Evolutionary conservation across 768 basidiomycete genomes (phyloP), one percentile per base, ranked within the genome.

Genomic region (Candolleomyces efflorescens): DNA sequence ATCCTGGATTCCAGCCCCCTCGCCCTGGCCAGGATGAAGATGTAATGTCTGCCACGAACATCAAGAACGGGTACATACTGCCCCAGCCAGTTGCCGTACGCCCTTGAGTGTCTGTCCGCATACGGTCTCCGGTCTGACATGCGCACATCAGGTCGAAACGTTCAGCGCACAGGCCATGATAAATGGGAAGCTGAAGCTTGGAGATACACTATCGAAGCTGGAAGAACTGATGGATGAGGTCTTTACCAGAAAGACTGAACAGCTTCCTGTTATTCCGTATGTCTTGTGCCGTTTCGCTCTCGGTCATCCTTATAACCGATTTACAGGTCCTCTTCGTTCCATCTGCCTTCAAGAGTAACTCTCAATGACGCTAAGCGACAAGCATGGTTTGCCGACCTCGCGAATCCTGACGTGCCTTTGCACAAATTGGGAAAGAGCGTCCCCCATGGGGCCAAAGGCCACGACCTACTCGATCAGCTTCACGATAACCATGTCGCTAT

Each of bases 361-460:
- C 73, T 89, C 12, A 92, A 88, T 53, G 90, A 92, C 62, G 73
- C 84, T 5, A 90, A 89, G 67, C 79, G 88, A n/a, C 81, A 86
- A 56, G 77, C 86, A 6, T 94, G 92, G 92, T 90, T 92, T 65
- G 80, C 83, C 7, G 90, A 92, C 65, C 80, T 94, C 11, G 90
- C 92, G 12, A 83, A 93, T 61, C 84, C 90, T 1, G 78, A 85
- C 32, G 87, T 94, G 13, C 92, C 92, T 4, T 76, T 94, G 15
- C 76, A 87, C 66, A 92, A 90, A 66, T 75, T 94, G 10, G 89
- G 89, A 5, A 92, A 91, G 72, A 90, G 84, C 66, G 89, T 94
- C 4, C 92, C 92, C 2, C 90, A 94, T 65, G 90, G 90, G 0
- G 87, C 87, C 3, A 94, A 91, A 69, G 92, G 91, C 1, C 85